Conservation (phyloP, 768 basidiomycete species). For the Termitomyces sp. region DNA sequence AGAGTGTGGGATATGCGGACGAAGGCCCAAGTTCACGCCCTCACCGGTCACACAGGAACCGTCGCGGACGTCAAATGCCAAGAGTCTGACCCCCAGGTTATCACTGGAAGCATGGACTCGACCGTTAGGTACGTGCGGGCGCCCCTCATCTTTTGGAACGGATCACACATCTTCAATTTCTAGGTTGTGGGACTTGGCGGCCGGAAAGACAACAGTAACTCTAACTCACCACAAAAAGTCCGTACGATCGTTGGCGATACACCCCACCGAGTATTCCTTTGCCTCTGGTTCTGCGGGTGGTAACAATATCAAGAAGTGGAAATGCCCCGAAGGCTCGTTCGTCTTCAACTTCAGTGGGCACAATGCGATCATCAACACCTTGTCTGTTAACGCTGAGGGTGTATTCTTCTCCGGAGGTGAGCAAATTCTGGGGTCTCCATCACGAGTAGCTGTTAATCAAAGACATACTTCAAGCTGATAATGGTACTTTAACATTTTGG, state of each 20-base stretch:
- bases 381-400: conserved; percentile 92
- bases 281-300: conserved; percentile 96
- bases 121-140: conserved; percentile 69
- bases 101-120: conserved; percentile 98
- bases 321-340: conserved; percentile 93
- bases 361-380: conserved; percentile 95
- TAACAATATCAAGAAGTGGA: conserved; percentile 99
- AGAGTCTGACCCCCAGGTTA: conserved; percentile 96
- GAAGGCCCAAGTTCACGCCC: conserved; percentile 91
- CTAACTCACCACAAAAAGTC: conserved; percentile 99
- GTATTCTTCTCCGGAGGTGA: conserved; percentile 96
- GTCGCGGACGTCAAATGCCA: conserved; percentile 96
- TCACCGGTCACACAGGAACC: conserved; percentile 92
- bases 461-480: conserved; percentile 62
- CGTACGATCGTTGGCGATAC: conserved; percentile 89
- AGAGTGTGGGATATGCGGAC: conserved; percentile 99
- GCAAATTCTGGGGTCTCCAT: conserved; percentile 21
- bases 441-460: background rate
- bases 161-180: background rate
- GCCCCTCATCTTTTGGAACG: background rate
- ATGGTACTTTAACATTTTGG: conserved; percentile 90
- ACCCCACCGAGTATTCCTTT: conserved; percentile 96
- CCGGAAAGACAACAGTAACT: conserved; percentile 94
- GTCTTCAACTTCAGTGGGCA: conserved; percentile 97
- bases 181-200: conserved; percentile 96